Percentiles rank a stretch among this genome's conserved stretches.
phyloP scores from a whole-genome alignment of 2,329 filamentous ascomycete species.

The Fusarium stilboides region DNA sequence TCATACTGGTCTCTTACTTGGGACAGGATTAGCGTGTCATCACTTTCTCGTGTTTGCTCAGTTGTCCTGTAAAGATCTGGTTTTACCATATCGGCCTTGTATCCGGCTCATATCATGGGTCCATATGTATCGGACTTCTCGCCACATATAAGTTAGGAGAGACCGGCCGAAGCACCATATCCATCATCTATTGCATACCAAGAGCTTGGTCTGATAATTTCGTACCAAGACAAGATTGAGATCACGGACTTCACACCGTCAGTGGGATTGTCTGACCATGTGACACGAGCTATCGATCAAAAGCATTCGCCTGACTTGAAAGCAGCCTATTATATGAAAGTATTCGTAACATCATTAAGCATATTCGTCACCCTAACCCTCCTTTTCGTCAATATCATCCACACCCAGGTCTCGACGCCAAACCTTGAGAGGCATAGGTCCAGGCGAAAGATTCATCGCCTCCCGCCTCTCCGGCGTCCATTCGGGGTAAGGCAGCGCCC shows the following conservation, averaged over 20 bases:
- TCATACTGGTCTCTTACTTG: not conserved
- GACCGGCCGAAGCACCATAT: too few relatives aligned
- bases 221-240: not conserved
- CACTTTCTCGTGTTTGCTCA: not conserved
- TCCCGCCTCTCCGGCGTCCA: constrained; percentile 43
- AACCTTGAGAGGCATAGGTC: constrained; percentile 46
- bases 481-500: constrained; percentile 47
- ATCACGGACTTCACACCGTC: not conserved
- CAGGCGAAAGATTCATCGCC: constrained; percentile 42
- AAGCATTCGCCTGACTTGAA: not conserved
- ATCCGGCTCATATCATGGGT: not conserved
- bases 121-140: too few relatives aligned
- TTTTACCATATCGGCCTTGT: not conserved
- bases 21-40: not conserved
- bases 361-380: not conserved
- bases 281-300: too few relatives aligned
- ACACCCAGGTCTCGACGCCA: constrained; percentile 39
- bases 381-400: constrained; percentile 26
- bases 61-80: not conserved
- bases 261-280: not conserved
- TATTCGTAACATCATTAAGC: not conserved
- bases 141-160: too few relatives aligned
- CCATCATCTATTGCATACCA: too few relatives aligned
- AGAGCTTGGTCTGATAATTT: too few relatives aligned
- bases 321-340: not conserved